Percentiles rank a stretch among this genome's conserved stretches.
Evolutionary conservation across 257 asterid genomes (phyloP).

Genomic region (Solanum bukasovii): DNA sequence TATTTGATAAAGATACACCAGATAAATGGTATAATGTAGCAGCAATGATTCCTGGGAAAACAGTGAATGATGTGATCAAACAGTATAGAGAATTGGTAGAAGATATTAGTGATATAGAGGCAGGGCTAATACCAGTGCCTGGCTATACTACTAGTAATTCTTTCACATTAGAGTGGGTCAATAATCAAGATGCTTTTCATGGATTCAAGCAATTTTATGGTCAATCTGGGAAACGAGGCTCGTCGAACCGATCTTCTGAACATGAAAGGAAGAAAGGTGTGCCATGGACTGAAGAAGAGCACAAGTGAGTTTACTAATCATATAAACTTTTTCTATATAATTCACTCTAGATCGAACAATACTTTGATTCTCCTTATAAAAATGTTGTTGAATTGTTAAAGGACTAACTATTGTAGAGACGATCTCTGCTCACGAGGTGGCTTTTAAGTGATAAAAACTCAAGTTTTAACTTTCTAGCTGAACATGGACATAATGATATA

Average conservation of each 20-base stretch:
- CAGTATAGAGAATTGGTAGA: constrained; percentile 22
- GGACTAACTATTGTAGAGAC: neutral
- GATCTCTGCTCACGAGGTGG: neutral
- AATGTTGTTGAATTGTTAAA: neutral
- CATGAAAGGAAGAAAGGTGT: constrained; percentile 88
- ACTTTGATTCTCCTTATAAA: neutral
- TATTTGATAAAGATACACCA: constrained; percentile 19
- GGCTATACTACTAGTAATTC: constrained; percentile 36
- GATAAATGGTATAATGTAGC: constrained; percentile 29
- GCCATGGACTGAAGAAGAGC: constrained; percentile 98
- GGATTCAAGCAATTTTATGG: constrained; percentile 24
- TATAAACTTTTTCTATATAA: neutral
- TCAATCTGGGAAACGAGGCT: constrained; percentile 30
- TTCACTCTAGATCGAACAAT: neutral
- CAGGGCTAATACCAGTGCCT: constrained; percentile 64
- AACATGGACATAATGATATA: neutral
- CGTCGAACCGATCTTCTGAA: constrained; percentile 34
- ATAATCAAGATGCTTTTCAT: constrained; percentile 11
- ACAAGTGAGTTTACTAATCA: constrained; percentile 32
- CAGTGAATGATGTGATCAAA: constrained; percentile 17
- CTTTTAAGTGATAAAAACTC: neutral
- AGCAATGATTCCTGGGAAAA: constrained; percentile 23
- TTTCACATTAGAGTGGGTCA: constrained; percentile 53
- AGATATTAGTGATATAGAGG: constrained; percentile 50
- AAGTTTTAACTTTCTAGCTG: neutral